phyloP scores from a whole-genome alignment of 2,329 filamentous ascomycete genomes.

The Lasiodiplodia sp. region DNA sequence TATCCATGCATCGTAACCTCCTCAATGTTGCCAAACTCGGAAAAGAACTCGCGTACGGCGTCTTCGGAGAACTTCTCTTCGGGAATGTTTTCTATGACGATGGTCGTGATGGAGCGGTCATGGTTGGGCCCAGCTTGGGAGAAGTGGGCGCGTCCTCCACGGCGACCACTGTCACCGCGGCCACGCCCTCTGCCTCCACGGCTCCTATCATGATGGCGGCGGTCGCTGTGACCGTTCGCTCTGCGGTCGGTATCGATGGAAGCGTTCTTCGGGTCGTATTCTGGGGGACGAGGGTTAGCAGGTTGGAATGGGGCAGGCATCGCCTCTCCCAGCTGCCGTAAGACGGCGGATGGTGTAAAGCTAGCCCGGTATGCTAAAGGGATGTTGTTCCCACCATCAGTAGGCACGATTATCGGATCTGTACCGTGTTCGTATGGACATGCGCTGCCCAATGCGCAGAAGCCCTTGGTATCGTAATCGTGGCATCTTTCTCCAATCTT shows the following conservation, averaged over 20 bases:
- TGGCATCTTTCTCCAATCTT: constrained; percentile 63
- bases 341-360: background rate
- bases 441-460: constrained; percentile 70
- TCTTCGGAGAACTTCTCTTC: constrained; percentile 73
- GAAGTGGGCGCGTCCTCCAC: constrained; percentile 59
- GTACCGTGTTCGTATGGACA: constrained; percentile 75
- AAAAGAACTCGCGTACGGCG: constrained; percentile 72
- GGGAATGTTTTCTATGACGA: constrained; percentile 82
- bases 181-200: constrained; percentile 53
- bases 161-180: constrained; percentile 46
- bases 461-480: constrained; percentile 77
- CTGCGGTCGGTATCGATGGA: constrained; percentile 45
- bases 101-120: constrained; percentile 69
- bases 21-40: constrained; percentile 71
- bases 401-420: constrained; percentile 55
- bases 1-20: constrained; percentile 71
- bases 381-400: constrained; percentile 33
- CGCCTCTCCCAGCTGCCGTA: constrained; percentile 36
- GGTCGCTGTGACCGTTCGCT: constrained; percentile 36
- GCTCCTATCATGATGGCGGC: constrained; percentile 36
- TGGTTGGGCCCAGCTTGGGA: constrained; percentile 69
- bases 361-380: background rate
- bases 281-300: constrained; percentile 41
- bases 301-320: constrained; percentile 4
- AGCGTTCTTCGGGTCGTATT: constrained; percentile 68